Evolutionary conservation across 164 flowering plant genomes (phyloP).

Genomic region (Piper longum): DNA sequence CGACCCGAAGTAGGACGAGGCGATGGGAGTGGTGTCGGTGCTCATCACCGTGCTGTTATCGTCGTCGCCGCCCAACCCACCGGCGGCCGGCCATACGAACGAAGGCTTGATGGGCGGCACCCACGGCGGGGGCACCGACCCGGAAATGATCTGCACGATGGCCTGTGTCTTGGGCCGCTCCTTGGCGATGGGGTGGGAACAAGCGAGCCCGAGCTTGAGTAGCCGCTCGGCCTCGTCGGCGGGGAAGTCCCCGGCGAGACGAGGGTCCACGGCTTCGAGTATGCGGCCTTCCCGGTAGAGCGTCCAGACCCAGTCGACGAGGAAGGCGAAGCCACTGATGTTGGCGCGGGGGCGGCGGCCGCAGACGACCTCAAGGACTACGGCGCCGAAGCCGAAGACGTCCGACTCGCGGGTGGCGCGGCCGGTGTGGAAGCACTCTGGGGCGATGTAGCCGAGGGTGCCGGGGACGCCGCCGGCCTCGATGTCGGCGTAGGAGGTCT

Average conservation of each 20-base stretch:
- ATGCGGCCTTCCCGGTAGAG: constrained; percentile 46
- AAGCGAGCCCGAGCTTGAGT: constrained; percentile 51
- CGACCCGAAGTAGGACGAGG: too few relatives aligned
- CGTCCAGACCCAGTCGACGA: constrained; percentile 67
- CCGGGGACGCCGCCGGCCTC: constrained; percentile 29
- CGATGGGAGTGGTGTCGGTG: too few relatives aligned
- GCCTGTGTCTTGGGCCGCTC: constrained; percentile 43
- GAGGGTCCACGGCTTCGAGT: constrained; percentile 35
- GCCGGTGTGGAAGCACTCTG: constrained; percentile 59
- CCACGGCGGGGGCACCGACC: constrained; percentile 26
- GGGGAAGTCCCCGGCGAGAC: constrained; percentile 22
- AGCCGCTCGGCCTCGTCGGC: constrained; percentile 40
- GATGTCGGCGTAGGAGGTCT: constrained; percentile 13
- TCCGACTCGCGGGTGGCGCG: constrained; percentile 55
- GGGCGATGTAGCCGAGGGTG: constrained; percentile 15
- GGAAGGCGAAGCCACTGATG: constrained; percentile 14
- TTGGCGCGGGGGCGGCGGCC: constrained; percentile 36
- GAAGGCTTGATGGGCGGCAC: constrained; percentile 55
- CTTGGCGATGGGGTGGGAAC: constrained; percentile 48
- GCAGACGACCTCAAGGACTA: constrained; percentile 40
- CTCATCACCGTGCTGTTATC: too few relatives aligned
- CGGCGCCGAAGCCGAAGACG: constrained; percentile 18
- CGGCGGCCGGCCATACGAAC: constrained; percentile 41
- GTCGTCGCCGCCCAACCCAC: constrained; percentile 5
- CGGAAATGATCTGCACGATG: constrained; percentile 39